A percentile compares a stretch with the other conserved stretches of the same genome.
phyloP scores from a whole-genome alignment of 2,329 filamentous ascomycete genomes.

The Diaporthe velutina region DNA sequence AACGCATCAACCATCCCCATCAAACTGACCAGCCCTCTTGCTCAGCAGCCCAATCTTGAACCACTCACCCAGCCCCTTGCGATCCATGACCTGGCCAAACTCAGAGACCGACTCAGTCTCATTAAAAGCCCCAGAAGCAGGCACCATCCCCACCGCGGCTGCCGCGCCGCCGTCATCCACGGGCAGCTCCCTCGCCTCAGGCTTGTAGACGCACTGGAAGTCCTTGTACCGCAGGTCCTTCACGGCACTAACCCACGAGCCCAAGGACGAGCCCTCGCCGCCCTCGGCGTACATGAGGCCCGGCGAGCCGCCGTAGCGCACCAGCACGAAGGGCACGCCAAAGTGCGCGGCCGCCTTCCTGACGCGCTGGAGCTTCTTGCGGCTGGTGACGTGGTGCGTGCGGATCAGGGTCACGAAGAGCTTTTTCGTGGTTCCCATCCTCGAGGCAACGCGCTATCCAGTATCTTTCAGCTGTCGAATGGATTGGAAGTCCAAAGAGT shows the following conservation, averaged over 20 bases:
- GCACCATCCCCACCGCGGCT: too few relatives aligned
- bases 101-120: conserved; percentile 75
- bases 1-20: conserved; percentile 23
- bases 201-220: conserved; percentile 72
- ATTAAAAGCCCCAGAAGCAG: conserved; percentile 54
- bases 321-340: conserved; percentile 72
- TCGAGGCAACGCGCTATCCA: too few relatives aligned
- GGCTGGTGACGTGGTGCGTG: conserved; percentile 85
- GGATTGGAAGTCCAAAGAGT: too few relatives aligned
- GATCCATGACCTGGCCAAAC: conserved; percentile 73
- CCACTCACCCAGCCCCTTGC: conserved; percentile 71
- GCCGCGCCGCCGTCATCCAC: too few relatives aligned
- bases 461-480: too few relatives aligned
- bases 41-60: conserved; percentile 48
- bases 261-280: conserved; percentile 63
- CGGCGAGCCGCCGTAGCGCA: conserved; percentile 76
- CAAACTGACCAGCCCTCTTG: conserved; percentile 39
- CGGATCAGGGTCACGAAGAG: conserved; percentile 72
- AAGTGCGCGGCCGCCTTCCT: conserved; percentile 73
- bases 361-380: conserved; percentile 75
- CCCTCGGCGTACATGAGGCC: conserved; percentile 86
- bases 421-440: conserved; percentile 19
- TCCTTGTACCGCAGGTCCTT: conserved; percentile 79
- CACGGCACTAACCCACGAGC: conserved; percentile 74
- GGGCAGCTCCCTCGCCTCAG: conserved; percentile 50